phyloP scores from a whole-genome alignment of 148 eudicot genomes.

The Vaccinium vitisidaea region DNA sequence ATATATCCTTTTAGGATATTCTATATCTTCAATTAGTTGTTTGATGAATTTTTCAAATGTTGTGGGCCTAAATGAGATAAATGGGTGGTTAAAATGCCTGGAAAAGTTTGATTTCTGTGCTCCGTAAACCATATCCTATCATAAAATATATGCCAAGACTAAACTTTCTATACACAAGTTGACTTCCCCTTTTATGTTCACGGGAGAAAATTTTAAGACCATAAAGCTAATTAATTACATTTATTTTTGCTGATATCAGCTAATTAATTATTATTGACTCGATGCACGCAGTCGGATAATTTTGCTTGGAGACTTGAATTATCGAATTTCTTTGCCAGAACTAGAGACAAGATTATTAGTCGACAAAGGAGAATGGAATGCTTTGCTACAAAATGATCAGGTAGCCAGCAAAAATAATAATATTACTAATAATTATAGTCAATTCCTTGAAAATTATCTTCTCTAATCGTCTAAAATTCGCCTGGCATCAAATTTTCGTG shows the following conservation, averaged over 20 bases:
- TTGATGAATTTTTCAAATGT: background rate
- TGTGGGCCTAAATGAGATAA: conserved; percentile 10
- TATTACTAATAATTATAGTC: background rate
- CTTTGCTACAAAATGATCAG: conserved; percentile 37
- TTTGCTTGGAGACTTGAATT: conserved; percentile 50
- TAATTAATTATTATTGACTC: conserved; percentile 7
- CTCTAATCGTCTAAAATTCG: background rate
- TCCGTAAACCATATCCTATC: background rate
- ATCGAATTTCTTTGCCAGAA: conserved; percentile 39
- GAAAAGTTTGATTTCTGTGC: conserved; percentile 5
- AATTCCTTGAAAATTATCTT: background rate
- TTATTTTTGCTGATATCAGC: background rate
- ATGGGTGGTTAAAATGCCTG: conserved; percentile 17
- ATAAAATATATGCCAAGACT: background rate
- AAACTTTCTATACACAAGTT: background rate
- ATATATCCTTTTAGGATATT: background rate
- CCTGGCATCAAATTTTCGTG: background rate
- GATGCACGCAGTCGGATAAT: conserved; percentile 40
- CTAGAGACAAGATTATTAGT: conserved; percentile 26
- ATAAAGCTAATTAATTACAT: background rate
- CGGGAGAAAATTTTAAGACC: background rate
- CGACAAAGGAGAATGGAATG: conserved; percentile 24
- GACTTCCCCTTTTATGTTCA: conserved; percentile 8
- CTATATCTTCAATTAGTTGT: background rate
- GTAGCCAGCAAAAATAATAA: too few relatives aligned